A percentile compares a stretch with the other conserved stretches of the same genome.
Evolutionary conservation across 73 alveolate species (phyloP).

Genomic region (Halteria grandinella): DNA sequence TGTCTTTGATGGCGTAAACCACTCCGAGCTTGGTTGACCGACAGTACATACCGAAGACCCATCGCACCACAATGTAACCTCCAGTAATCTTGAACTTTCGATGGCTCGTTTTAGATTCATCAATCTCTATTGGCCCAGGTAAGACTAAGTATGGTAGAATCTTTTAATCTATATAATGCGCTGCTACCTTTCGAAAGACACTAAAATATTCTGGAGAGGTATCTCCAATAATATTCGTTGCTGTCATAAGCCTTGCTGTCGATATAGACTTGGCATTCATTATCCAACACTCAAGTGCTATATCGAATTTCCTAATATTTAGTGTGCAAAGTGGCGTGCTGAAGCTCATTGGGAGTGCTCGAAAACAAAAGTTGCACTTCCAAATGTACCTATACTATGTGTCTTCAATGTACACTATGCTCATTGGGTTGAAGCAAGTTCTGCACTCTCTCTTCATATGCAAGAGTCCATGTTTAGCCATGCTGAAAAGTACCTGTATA

Average conservation of each 20-base stretch:
- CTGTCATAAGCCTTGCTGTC: slow-evolving; percentile 26
- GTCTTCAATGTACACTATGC: slow-evolving; percentile 12
- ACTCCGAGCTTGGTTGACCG: slow-evolving; percentile 23
- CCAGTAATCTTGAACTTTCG: slow-evolving; percentile 23
- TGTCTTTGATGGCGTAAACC: slow-evolving; percentile 21
- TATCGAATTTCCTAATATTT: slow-evolving; percentile 28
- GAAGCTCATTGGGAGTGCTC: slow-evolving; percentile 10
- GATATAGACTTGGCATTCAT: slow-evolving; percentile 30
- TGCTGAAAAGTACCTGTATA: slow-evolving; percentile 4
- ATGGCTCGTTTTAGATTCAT: slow-evolving; percentile 28
- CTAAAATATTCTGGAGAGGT: slow-evolving; percentile 20
- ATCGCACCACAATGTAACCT: slow-evolving; percentile 16
- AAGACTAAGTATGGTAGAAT: slow-evolving; percentile 13
- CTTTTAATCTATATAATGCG: slow-evolving; percentile 11
- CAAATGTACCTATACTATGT: slow-evolving; percentile 14
- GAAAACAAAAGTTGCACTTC: slow-evolving; percentile 35
- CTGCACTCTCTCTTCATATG: slow-evolving; percentile 8
- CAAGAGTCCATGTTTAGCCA: slow-evolving; percentile 24
- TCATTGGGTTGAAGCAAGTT: slow-evolving; percentile 14
- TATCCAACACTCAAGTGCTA: slow-evolving; percentile 25
- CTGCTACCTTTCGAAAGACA: slow-evolving; percentile 24
- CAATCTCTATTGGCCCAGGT: slow-evolving; percentile 41
- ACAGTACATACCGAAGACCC: slow-evolving; percentile 52
- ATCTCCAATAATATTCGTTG: slow-evolving; percentile 21
- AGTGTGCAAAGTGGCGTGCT: slow-evolving; percentile 24